Conservation (phyloP, 805 yeast genomes). For the Kuraishia ogatae region DNA sequence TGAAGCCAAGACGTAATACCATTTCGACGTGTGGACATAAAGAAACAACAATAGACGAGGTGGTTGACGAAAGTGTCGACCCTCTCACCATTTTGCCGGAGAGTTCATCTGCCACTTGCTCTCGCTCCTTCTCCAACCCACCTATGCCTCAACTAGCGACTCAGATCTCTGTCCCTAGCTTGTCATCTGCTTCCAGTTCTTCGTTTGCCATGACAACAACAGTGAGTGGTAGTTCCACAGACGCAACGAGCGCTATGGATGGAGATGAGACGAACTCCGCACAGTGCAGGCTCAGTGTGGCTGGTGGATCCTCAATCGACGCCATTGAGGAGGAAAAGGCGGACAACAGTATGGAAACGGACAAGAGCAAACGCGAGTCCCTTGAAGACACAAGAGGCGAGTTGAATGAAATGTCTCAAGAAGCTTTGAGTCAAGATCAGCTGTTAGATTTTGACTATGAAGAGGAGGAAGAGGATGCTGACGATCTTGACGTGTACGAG, state of each 20-base stretch:
- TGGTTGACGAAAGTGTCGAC: neutral
- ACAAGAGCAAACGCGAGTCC: too few species aligned
- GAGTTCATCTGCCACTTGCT: too few species aligned
- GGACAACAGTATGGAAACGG: neutral
- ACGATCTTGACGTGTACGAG: neutral
- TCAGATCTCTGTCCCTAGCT: neutral
- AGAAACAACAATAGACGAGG: neutral
- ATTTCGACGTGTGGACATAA: conserved; percentile 1
- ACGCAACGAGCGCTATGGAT: neutral
- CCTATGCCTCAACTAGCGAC: neutral
- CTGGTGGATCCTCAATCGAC: neutral
- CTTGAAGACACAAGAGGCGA: too few species aligned
- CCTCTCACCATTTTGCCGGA: too few species aligned
- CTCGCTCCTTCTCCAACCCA: too few species aligned
- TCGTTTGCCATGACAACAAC: neutral
- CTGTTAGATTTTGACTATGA: neutral
- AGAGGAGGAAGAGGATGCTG: neutral
- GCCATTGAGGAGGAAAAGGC: neutral
- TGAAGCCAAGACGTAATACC: neutral
- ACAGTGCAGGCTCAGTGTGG: neutral
- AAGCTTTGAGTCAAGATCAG: neutral
- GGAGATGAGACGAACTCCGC: neutral
- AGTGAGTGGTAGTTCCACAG: neutral
- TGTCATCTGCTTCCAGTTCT: neutral
- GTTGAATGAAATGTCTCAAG: neutral